phyloP scores from a whole-genome alignment of 805 yeast genomes.

The Jamesozyma jinghongensis region DNA sequence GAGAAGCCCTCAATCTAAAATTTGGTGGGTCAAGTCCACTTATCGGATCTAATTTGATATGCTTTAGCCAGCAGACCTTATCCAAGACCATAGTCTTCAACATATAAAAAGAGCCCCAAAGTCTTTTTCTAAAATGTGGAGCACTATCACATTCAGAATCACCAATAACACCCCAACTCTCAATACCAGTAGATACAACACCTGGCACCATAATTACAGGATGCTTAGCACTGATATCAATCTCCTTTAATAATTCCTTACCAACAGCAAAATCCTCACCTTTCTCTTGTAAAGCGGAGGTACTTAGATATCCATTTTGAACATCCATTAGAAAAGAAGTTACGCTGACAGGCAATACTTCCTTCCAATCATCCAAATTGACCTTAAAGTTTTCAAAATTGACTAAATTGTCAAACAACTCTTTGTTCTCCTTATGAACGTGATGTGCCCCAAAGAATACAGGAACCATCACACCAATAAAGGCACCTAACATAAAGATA shows the following conservation, averaged over 20 bases:
- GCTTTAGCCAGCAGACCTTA: slow-evolving; percentile 89
- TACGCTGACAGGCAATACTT: slow-evolving; percentile 57
- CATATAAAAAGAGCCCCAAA: slow-evolving; percentile 98
- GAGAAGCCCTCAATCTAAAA: slow-evolving; percentile 77
- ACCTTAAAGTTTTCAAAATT: slow-evolving; percentile 50
- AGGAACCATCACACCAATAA: slow-evolving; percentile 60
- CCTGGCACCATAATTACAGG: slow-evolving; percentile 95
- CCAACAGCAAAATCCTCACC: slow-evolving; percentile 90
- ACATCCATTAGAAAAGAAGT: slow-evolving; percentile 51
- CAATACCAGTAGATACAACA: slow-evolving; percentile 89
- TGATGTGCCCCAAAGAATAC: slow-evolving; percentile 43
- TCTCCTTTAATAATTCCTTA: slow-evolving; percentile 42
- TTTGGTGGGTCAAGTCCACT: slow-evolving; percentile 92
- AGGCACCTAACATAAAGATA: slow-evolving; percentile 59
- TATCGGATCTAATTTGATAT: slow-evolving; percentile 76
- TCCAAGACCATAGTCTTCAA: slow-evolving; percentile 83
- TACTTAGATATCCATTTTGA: slow-evolving; percentile 17
- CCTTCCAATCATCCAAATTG: slow-evolving; percentile 64
- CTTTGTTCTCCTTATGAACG: slow-evolving; percentile 20
- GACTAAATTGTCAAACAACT: slow-evolving; percentile 38
- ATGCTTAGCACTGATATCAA: slow-evolving; percentile 46
- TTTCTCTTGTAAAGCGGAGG: slow-evolving; percentile 34
- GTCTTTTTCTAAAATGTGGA: slow-evolving; percentile 76
- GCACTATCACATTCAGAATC: slow-evolving; percentile 73
- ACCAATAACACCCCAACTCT: slow-evolving; percentile 80